A percentile compares a stretch with the other conserved stretches of the same genome.
These are phyloP conservation scores for Brasilioporus rufonigricans DNA, from an alignment of 768 basidiomycete species.

Conservation along the genomic window DNA sequence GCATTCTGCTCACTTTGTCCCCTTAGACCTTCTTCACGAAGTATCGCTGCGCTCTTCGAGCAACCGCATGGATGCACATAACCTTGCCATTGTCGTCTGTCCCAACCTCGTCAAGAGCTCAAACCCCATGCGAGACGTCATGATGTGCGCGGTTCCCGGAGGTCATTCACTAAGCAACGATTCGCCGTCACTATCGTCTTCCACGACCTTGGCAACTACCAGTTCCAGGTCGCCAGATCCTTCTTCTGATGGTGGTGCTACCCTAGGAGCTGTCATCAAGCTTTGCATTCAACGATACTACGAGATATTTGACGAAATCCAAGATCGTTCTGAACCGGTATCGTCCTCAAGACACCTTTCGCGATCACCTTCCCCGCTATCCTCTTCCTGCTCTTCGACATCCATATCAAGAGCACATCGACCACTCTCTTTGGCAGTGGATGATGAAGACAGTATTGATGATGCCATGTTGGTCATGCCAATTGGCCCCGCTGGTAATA, in stretches of 20 bases:
- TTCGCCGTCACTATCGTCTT: conserved; percentile 22
- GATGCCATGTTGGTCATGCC: conserved; percentile 76
- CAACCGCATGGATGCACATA: conserved; percentile 83
- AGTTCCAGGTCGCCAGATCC: conserved; percentile 28
- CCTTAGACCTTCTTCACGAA: conserved; percentile 73
- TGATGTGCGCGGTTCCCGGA: conserved; percentile 65
- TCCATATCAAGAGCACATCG: conserved; percentile 24
- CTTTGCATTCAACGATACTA: conserved; percentile 81
- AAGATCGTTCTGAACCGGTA: conserved; percentile 64
- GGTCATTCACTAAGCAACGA: conserved; percentile 38
- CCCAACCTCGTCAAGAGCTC: conserved; percentile 77
- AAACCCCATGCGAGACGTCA: conserved; percentile 67
- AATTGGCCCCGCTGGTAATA: conserved; percentile 43
- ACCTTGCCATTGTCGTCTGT: conserved; percentile 74
- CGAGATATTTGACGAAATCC: conserved; percentile 82
- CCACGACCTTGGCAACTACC: conserved; percentile 12
- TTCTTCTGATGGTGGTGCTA: conserved; percentile 48
- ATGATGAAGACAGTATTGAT: conserved; percentile 73
- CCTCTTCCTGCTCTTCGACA: conserved; percentile 18
- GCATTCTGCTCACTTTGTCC: not conserved
- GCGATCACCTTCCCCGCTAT: conserved; percentile 30
- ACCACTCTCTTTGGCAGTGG: conserved; percentile 33
- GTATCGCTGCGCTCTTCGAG: conserved; percentile 62
- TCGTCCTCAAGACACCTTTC: conserved; percentile 26
- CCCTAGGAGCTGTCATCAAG: conserved; percentile 69